phyloP scores from a whole-genome alignment of 805 yeast genomes.

The Candida gorgasii region DNA sequence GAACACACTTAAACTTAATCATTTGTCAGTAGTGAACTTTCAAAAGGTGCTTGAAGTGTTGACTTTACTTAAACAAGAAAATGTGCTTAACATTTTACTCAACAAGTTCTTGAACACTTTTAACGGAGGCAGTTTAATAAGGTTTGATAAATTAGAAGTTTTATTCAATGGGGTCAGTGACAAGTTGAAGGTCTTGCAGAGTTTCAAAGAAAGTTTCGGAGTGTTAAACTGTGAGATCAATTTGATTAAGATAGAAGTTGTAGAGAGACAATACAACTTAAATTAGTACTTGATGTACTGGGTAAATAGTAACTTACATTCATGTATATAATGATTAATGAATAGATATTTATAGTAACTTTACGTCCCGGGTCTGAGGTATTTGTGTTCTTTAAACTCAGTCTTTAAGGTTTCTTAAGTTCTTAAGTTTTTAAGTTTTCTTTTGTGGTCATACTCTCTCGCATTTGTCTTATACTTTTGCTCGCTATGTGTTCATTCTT shows the following conservation, averaged over 20 bases:
- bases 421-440: too few species aligned
- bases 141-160: conserved; percentile 34
- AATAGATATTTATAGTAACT: conserved; percentile 4
- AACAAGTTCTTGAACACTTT: conserved; percentile 17
- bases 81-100: conserved; percentile 26
- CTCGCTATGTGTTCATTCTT: too few species aligned
- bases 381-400: too few species aligned
- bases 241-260: conserved; percentile 7
- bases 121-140: conserved; percentile 18
- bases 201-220: conserved; percentile 24
- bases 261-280: background rate
- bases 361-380: background rate
- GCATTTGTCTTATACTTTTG: too few species aligned
- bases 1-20: background rate
- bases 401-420: too few species aligned
- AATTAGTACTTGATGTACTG: background rate
- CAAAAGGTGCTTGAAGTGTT: conserved; percentile 26
- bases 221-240: conserved; percentile 27
- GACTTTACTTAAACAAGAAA: conserved; percentile 22
- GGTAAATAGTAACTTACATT: background rate
- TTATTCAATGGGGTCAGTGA: conserved; percentile 20
- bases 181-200: conserved; percentile 20
- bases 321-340: conserved; percentile 11
- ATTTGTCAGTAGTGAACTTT: conserved; percentile 25
- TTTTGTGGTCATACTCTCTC: too few species aligned